Percentiles rank a stretch among this genome's conserved stretches.
Conservation (phyloP, 2,329 filamentous ascomycete genomes). For the Epichloe uncinata region DNA sequence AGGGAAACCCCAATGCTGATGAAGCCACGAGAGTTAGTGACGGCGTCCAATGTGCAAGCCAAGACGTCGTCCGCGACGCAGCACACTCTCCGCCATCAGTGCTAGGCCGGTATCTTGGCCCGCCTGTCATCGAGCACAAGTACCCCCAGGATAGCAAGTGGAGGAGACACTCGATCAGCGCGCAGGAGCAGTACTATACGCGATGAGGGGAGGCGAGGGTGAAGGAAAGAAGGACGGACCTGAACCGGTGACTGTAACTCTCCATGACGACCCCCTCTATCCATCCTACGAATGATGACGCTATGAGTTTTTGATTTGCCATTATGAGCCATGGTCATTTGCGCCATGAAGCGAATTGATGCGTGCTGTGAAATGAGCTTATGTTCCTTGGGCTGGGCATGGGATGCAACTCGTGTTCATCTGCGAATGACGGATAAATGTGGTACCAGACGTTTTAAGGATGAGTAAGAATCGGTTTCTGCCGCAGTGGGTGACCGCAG, state of each 20-base stretch:
- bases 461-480: no score
- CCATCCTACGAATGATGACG: neutral
- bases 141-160: slow-evolving; percentile 18
- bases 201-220: slow-evolving; percentile 1
- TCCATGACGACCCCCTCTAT: neutral
- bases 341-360: no score
- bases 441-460: no score
- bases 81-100: slow-evolving; percentile 15
- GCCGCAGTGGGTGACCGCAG: no score
- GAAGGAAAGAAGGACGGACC: neutral
- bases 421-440: no score
- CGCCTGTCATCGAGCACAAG: slow-evolving; percentile 18
- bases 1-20: no score
- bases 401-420: no score
- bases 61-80: slow-evolving; percentile 11
- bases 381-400: no score
- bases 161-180: slow-evolving; percentile 15
- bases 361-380: no score
- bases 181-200: slow-evolving; percentile 19
- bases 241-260: neutral
- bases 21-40: neutral
- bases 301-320: neutral
- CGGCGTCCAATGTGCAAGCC: neutral
- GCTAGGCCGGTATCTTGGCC: slow-evolving; percentile 13
- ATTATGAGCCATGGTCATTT: no score